Evolutionary conservation across 768 basidiomycete genomes (phyloP), one percentile per base, ranked within the genome.

Genomic region (Termitomyces sp.): DNA sequence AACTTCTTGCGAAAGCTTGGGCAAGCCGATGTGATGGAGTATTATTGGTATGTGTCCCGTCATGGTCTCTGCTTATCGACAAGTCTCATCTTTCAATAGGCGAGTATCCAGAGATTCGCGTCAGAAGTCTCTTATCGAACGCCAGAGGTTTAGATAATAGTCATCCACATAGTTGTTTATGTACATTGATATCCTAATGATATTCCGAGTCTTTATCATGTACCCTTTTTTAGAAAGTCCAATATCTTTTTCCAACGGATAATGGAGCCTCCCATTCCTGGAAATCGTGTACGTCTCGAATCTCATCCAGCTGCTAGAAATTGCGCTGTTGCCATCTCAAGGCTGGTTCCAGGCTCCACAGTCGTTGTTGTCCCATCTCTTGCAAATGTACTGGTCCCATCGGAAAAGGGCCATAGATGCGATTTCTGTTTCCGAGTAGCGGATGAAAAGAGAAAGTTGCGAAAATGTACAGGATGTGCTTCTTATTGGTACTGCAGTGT

Each of bases 1-100:
- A 90, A 85, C 59, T 98, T 99, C 77, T 78, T 99, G 48, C 81
- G 85, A 34, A 92, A 92, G 66, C 81, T 98, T 27, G 94, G 95
- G 1, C 90, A 94, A 60, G 83, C 83, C 60, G 87, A 92, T 61
- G 91, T 92, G n/a, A 89, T 98, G 83, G 93, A 97, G 64, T 87
- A 94, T 66, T 98, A 93, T 68, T 97, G 94, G 94, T 92, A 61
- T 65, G 34, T 55, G 7, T 34, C 12, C n/a, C 12, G 2, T 22
- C 20, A 6, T 8, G 32, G 18, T 41, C 8, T 41, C n/a, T n/a
- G n/a, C n/a, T n/a, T 41, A n/a, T 24, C 26, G 14, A 51, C 22
- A 27, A 41, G 27, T 47, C 27, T 57, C 29, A 51, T 27, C 47
- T 52, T 50, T 47, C 36, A 36, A 22, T 67, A 94, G 94, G 93